Evolutionary conservation across 441 rosid species (phyloP), one percentile per base, ranked within the genome.

Genomic region (Sinapis alba): DNA sequence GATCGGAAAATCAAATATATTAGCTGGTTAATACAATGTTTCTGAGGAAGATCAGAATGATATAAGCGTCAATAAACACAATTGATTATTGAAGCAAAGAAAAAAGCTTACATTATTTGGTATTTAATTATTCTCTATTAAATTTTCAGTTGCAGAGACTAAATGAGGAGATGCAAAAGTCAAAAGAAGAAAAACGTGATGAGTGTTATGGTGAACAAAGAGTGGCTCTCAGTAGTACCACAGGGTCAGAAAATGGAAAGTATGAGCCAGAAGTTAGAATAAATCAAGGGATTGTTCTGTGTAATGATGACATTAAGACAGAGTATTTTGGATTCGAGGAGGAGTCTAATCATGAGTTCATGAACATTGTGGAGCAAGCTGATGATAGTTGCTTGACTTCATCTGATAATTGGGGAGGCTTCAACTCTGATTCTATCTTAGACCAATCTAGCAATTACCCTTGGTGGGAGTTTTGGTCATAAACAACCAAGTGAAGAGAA

Each of bases 381-480:
- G 84, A 79, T 51, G 84, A 76, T 21, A 78, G 81, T 73, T 73
- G 78, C 43, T 53, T 77, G 62, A 68, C 80, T n/a, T 82, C 83
- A 62, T 60, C 84, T 18, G 86, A 81, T 36, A 84, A 76, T 18
- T 85, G 86, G 84, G 81, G 75, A 63, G 77, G 83, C 24, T 82
- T 84, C 32, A 78, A 43, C 43, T 82, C 87, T 62, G 75, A 64
- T 66, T 69, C 78, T 61, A 62, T 77, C 19, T 75, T 84, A 32
- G 87, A 89, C 73, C 82, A 82, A 32, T 68, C 85, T 43, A 62
- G 81, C 80, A 80, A 68, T 23, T 68, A 84, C 10, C 76, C 72
- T 24, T 86, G 92, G 88, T 83, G 83, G 64, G 86, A 82, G 36
- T 85, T 84, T 78, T 83, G 88, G 86, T 66, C 75, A 66, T 85